phyloP scores from a whole-genome alignment of 2,329 filamentous ascomycete species.

The Diplodia corticola region DNA sequence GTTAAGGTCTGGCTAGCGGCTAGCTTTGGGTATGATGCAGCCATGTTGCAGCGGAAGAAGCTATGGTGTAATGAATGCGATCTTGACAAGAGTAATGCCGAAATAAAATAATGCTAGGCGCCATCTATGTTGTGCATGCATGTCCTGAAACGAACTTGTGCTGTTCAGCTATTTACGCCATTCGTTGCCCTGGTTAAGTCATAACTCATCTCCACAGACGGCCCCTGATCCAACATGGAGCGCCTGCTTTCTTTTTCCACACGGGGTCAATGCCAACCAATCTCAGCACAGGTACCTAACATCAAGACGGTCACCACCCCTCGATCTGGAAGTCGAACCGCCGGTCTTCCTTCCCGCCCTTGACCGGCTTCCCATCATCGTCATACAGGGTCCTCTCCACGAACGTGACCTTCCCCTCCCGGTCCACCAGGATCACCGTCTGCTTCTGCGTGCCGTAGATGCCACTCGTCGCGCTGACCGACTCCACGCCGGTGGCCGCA shows the following conservation, averaged over 20 bases:
- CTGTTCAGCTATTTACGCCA: background rate
- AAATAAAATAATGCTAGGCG: background rate
- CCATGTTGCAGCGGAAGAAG: background rate
- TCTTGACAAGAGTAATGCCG: background rate
- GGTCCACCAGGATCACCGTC: conserved; percentile 59
- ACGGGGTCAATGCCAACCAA: background rate
- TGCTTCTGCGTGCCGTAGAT: conserved; percentile 67
- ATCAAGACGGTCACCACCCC: conserved; percentile 31
- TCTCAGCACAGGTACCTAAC: background rate
- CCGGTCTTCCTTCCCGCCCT: conserved; percentile 49
- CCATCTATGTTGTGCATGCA: conserved; percentile 1
- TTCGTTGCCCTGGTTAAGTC: background rate
- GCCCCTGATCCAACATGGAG: background rate
- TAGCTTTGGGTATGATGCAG: background rate
- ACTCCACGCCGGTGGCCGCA: conserved; percentile 33
- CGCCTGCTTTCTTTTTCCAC: background rate
- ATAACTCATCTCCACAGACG: background rate
- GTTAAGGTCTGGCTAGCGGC: background rate
- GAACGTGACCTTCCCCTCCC: conserved; percentile 58
- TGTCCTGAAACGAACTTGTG: background rate
- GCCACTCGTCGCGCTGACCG: conserved; percentile 45
- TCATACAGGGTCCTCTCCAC: conserved; percentile 64
- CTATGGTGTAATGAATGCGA: background rate
- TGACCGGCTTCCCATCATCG: conserved; percentile 49
- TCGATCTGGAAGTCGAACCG: conserved; percentile 52